Evolutionary conservation across 257 asterid genomes (phyloP), one percentile per base, ranked within the genome.

Genomic region (Ilex asprella): DNA sequence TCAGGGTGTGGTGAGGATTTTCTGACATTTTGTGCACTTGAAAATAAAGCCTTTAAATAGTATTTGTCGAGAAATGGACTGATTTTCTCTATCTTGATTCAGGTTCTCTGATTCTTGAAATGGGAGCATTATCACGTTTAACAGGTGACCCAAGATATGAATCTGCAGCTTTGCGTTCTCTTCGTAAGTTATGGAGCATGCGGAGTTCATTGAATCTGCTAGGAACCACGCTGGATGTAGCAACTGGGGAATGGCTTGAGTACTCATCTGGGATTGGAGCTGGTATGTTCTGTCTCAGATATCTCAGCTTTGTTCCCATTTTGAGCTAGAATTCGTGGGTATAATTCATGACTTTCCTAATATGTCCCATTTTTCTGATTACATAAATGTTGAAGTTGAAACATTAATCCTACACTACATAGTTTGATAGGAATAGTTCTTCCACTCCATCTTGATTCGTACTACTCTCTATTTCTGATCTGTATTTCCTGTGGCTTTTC

Each of bases 81-180:
- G 59, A 55, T 53, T 55, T 67, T 13, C 29, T 44, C 7, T 72
- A 55, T 70, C 62, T 72, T 53, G 61, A 51, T 70, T 46, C 73
- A 92, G 99, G 99, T 78, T 92, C 97, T 60, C 78, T 92, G 74
- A 84, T 92, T 76, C 97, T 92, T 79, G 99, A 89, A 86, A 92
- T 92, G 99, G 99, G 99, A 64, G 94, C 97, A 41, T 69, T 92
- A 56, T 89, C 99, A 41, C 96, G 72, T 66, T 70, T 92, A 73
- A 92, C 99, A 16, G 94, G 99, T 49, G 97, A 92, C 73, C 82
- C 97, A 62, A 79, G 83, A 80, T 92, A 85, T 69, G 99, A 89
- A 70, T 73, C 79, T 60, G 97, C 91, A 64, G 95, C 99, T 73
- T 76, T 89, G 74, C 88, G 71, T 67, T 97, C 99, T 66, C 83